Base-by-base conservation (phyloP, 2,329 filamentous ascomycete species). In the Penicillium sp. region DNA sequence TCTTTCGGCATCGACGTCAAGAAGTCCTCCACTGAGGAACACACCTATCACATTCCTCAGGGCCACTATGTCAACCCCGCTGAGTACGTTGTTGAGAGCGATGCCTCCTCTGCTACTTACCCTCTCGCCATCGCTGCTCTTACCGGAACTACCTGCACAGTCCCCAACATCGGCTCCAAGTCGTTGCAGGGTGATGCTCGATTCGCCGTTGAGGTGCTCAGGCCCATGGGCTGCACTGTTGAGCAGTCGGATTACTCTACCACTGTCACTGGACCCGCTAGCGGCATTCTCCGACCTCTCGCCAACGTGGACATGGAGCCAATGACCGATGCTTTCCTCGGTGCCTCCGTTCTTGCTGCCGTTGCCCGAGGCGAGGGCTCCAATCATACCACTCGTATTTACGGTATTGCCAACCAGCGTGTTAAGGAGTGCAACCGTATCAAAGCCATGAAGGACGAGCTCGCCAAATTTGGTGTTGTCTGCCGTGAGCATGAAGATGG, bases 361-460 rank as follows among this genome's bases (percentile, higher is more conserved):
- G 92, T 97, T 46, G 93, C 94, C 10, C 87, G 85, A 14, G 92
- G 91, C 1, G 88, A 87, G 54, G 80, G 79, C 55, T 75, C 77
- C 8, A 84, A 82, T 40, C 80, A 80, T 49, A 89, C 87, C 2
- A 99, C 95, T 0, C 87, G 87, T 58, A 98, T 99, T 67, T 90
- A 89, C 16, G 95, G 95, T 53, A 99, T 99, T 69, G 95, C 95
- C 33, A 99, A 99, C 72, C 95, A 99, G 76, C 88, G 95, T 69
- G 94, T 98, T 61, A 99, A 99, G 76, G 95, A 99, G 74, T 99
- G 95, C 80, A 97, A 99, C 75, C 89, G 95, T 38, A 99, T 99
- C 68, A 85, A 87, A 65, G 95, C 95, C 33, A 99, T 99, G 95
- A 91, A 92, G 73, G 91, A 93, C 61, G 90, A 99, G 78, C 85